Evolutionary conservation across 805 yeast species (phyloP).

Genomic region (Monosporozyma servazzii): DNA sequence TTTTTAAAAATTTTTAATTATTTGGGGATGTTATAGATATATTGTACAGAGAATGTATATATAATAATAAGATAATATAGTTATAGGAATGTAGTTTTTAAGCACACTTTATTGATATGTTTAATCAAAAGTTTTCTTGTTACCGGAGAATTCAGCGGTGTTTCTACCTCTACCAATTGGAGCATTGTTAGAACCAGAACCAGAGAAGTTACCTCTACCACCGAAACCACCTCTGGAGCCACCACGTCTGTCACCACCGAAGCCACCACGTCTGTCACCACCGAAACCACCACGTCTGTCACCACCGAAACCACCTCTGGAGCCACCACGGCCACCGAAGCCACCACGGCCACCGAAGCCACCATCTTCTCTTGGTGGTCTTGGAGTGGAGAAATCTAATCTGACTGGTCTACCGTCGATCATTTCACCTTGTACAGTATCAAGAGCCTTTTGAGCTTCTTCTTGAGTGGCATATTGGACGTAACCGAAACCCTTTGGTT

Average conservation of each 20-base stretch:
- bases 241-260: constrained; percentile 20
- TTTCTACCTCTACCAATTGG: constrained; percentile 37
- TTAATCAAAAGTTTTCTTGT: constrained; percentile 73
- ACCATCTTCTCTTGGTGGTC: constrained; percentile 44
- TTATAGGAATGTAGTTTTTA: neutral
- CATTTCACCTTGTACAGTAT: constrained; percentile 79
- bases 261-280: constrained; percentile 21
- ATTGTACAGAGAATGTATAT: neutral
- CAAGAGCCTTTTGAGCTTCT: constrained; percentile 83
- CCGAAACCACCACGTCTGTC: constrained; percentile 14
- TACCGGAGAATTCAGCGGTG: constrained; percentile 68
- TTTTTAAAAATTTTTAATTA: neutral
- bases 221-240: constrained; percentile 34
- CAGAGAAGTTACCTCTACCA: constrained; percentile 30
- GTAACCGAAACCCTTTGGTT: constrained; percentile 98
- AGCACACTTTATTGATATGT: neutral
- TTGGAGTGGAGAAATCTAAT: constrained; percentile 90
- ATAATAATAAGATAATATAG: neutral
- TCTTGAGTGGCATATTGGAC: constrained; percentile 83
- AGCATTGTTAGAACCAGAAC: constrained; percentile 53
- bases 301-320: too few relatives aligned
- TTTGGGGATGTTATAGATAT: neutral
- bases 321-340: constrained; percentile 20
- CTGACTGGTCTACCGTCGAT: constrained; percentile 90
- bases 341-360: constrained; percentile 34